Base-by-base conservation (phyloP, 2,329 filamentous ascomycete species). In the Aureobasidium subglaciale region DNA sequence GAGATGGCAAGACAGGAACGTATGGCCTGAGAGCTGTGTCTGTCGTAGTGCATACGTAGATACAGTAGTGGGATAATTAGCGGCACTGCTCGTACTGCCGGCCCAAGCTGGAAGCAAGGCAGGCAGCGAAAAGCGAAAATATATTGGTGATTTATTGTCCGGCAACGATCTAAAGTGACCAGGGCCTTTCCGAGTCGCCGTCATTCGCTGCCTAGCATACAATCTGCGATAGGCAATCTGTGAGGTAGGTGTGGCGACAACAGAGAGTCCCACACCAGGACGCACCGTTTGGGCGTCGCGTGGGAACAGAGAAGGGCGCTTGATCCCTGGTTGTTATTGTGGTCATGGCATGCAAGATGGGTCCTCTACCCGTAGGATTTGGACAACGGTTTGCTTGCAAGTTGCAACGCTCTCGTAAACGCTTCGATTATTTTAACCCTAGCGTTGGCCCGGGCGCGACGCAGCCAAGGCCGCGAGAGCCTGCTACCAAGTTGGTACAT, bases 21-120 rank as follows among this genome's bases (percentile, higher is more conserved):
- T 52, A 35, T 52, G 48, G 48, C 48, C 48, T 52, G 48, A 52
- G 48, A 37, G 22, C 48, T 41, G 35, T 22, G 48, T 52, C 48
- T 40, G 48, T 52, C 35, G 48, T 40, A 27, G 25, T 52, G 35
- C 48, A 41, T 41, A 52, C 48, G n/a, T 52, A 41, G 35, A 50
- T 29, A 32, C 48, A 52, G 27, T 52, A 41, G 48, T 41, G 48
- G 48, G 9, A 52, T 24, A 25, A 25, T 52, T 52, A 52, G 48
- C 11, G 48, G 43, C 34, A 38, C 46, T 50, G 32, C 32, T 38
- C 46, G 46, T 50, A 38, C 46, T 50, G 32, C 46, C 46, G n/a
- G 34, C 11, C 46, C 32, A 50, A 50, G 46, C 46, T 37, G 43
- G 43, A 50, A 32, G 46, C 46, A 50, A 50, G 46, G 46, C 46